Conservation (phyloP, 1,284 basidiomycete genomes). For the Leucoagaricus sp. region DNA sequence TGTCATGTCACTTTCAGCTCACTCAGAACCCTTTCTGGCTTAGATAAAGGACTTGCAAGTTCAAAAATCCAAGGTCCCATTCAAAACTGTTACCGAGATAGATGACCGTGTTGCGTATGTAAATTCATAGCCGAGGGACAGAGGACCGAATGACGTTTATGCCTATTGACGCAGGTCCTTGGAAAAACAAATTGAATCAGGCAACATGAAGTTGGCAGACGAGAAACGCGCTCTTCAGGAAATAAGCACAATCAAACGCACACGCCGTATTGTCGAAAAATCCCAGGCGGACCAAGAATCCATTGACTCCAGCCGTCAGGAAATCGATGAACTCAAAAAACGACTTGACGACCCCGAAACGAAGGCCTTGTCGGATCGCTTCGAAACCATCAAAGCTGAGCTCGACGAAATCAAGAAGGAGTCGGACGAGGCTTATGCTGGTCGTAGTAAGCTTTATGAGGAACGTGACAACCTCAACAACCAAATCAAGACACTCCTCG, state of each 20-base stretch:
- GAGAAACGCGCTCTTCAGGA: slow-evolving; percentile 95
- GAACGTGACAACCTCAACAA: slow-evolving; percentile 81
- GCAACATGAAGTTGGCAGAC: slow-evolving; percentile 90
- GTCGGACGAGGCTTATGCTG: slow-evolving; percentile 83
- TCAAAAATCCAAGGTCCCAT: slow-evolving; percentile 80
- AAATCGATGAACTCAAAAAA: slow-evolving; percentile 81
- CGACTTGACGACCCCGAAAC: slow-evolving; percentile 91
- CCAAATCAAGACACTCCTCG: slow-evolving; percentile 75
- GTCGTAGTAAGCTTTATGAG: slow-evolving; percentile 83
- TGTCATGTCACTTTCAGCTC: background rate
- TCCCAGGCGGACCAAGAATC: slow-evolving; percentile 79
- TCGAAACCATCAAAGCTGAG: slow-evolving; percentile 83
- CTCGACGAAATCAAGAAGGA: slow-evolving; percentile 87
- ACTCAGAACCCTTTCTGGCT: slow-evolving; percentile 15
- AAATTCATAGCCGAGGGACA: slow-evolving; percentile 7
- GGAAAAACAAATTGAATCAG: slow-evolving; percentile 90
- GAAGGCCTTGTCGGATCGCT: slow-evolving; percentile 82
- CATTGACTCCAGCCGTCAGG: slow-evolving; percentile 81
- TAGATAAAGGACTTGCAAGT: slow-evolving; percentile 91
- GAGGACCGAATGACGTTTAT: background rate
- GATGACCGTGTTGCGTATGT: slow-evolving; percentile 85
- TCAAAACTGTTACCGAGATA: slow-evolving; percentile 86
- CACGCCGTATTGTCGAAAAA: slow-evolving; percentile 71
- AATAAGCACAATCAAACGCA: slow-evolving; percentile 74
- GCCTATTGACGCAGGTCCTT: slow-evolving; percentile 55